phyloP scores from a whole-genome alignment of 208 protist species.

The Trypanosoma melophagium region DNA sequence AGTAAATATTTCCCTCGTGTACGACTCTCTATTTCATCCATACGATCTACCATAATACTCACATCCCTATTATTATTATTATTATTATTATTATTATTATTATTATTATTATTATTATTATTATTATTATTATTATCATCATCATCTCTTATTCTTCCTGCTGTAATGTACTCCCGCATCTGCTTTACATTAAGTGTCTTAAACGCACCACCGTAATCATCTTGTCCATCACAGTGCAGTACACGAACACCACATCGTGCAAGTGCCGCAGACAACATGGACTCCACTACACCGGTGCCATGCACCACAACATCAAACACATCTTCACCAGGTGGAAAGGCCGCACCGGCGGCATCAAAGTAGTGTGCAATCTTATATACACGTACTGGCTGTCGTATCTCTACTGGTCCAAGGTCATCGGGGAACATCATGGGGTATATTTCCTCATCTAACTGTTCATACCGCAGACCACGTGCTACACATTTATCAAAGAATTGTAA shows the following conservation, averaged over 20 bases:
- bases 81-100: background rate
- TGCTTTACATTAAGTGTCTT: slow-evolving; percentile 42
- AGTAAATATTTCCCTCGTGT: slow-evolving; percentile 44
- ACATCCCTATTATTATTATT: background rate
- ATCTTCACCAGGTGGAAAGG: slow-evolving; percentile 31
- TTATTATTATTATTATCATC: background rate
- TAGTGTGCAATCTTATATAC: slow-evolving; percentile 68
- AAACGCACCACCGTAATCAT: slow-evolving; percentile 76
- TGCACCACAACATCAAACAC: slow-evolving; percentile 84
- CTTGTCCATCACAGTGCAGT: slow-evolving; percentile 88
- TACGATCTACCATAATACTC: slow-evolving; percentile 31
- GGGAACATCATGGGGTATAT: slow-evolving; percentile 89
- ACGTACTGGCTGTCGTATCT: slow-evolving; percentile 79
- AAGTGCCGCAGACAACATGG: slow-evolving; percentile 82
- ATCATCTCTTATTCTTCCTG: background rate
- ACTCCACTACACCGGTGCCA: slow-evolving; percentile 86
- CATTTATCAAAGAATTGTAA: slow-evolving; percentile 88
- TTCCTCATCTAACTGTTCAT: slow-evolving; percentile 77
- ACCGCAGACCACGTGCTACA: slow-evolving; percentile 63
- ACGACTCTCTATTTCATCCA: slow-evolving; percentile 28
- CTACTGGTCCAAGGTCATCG: slow-evolving; percentile 76
- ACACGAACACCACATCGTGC: slow-evolving; percentile 81
- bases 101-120: background rate
- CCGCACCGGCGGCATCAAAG: slow-evolving; percentile 52
- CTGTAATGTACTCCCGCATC: slow-evolving; percentile 37